Percentiles rank a stretch among this genome's conserved stretches.
Evolutionary conservation across 208 protist species (phyloP).

Genomic region (Leishmania mexicana): DNA sequence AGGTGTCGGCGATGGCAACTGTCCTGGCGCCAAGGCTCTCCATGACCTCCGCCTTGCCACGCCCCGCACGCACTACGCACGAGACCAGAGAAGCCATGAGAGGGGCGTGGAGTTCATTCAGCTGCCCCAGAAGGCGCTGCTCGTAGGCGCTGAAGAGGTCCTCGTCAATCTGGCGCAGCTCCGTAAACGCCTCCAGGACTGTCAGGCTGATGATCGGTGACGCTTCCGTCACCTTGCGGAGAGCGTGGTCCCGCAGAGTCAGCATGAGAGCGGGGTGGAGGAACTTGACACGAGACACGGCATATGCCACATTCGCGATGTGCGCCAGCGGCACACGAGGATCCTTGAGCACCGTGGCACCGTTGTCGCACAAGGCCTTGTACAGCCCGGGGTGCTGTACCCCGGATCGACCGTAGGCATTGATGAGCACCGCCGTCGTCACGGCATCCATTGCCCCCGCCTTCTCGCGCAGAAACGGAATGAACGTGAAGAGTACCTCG

Average conservation of each 20-base stretch:
- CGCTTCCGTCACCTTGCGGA: slow-evolving; percentile 48
- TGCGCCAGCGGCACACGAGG: slow-evolving; percentile 72
- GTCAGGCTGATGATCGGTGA: slow-evolving; percentile 72
- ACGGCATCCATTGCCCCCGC: slow-evolving; percentile 61
- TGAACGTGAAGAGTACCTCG: slow-evolving; percentile 84
- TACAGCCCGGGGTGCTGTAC: slow-evolving; percentile 81
- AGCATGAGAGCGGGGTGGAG: slow-evolving; percentile 69
- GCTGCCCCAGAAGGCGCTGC: slow-evolving; percentile 55
- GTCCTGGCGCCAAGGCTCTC: slow-evolving; percentile 64
- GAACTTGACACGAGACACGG: slow-evolving; percentile 77
- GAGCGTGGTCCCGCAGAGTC: slow-evolving; percentile 75
- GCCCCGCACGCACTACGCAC: slow-evolving; percentile 61
- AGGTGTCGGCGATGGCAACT: slow-evolving; percentile 58
- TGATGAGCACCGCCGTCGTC: slow-evolving; percentile 82
- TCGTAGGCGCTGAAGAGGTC: slow-evolving; percentile 77
- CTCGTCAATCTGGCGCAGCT: slow-evolving; percentile 75
- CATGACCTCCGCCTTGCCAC: slow-evolving; percentile 46
- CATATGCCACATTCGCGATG: slow-evolving; percentile 86
- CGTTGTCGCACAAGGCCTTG: slow-evolving; percentile 66
- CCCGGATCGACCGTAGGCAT: slow-evolving; percentile 87
- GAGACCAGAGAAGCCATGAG: slow-evolving; percentile 74
- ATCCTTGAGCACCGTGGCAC: slow-evolving; percentile 61
- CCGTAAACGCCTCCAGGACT: slow-evolving; percentile 82
- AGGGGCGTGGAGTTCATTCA: slow-evolving; percentile 57
- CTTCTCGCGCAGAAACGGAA: slow-evolving; percentile 50